Evolutionary conservation across 2,329 filamentous ascomycete genomes (phyloP), one percentile per base, ranked within the genome.

Genomic region (Aspergillus sojae): DNA sequence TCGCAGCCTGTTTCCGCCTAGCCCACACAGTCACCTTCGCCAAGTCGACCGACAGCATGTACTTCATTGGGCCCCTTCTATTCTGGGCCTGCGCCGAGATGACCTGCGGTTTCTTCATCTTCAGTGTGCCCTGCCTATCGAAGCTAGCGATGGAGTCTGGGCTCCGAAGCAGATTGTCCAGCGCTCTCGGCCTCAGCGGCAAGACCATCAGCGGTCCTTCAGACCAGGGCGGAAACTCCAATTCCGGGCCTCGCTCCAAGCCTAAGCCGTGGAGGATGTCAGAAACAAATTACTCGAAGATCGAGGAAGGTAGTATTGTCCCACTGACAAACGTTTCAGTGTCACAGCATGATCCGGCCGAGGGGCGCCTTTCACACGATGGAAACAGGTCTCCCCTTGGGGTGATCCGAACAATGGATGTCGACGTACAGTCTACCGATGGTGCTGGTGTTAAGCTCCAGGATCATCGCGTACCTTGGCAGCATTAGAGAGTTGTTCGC

Each of bases 51-150:
- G 70, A 72, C 46, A 59, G 36, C 2, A 78, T 79, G 53, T 82
- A 77, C 64, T 62, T 68, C 12, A 74, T 82, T 45, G 78, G 76
- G 0, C 75, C 78, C 1, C 67, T 82, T 1, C 62, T 79, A 16
- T 81, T 82, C 68, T 83, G 81, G 81, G 80, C 77, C 4, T 72
- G 69, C 32, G 81, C 76, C 5, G 81, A 83, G 64, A 82, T 81
- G 76, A 80, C 80, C 1, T 81, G 79, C 57, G 81, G 78, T 9
- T 82, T 83, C 70, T 78, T 82, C 65, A 77, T 82, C 56, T 62
- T 78, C 45, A 74, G 77, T 57, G 65, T 80, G 41, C 79, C 80
- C 5, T 78, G 75, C 45, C 64, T 79, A 0, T 78, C 80, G 3
- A 81, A 78, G 65, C 71, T 81, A 28, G 62, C 80, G 67, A 73